Conservation (phyloP, 768 basidiomycete species). For the Daedalea quercina region DNA sequence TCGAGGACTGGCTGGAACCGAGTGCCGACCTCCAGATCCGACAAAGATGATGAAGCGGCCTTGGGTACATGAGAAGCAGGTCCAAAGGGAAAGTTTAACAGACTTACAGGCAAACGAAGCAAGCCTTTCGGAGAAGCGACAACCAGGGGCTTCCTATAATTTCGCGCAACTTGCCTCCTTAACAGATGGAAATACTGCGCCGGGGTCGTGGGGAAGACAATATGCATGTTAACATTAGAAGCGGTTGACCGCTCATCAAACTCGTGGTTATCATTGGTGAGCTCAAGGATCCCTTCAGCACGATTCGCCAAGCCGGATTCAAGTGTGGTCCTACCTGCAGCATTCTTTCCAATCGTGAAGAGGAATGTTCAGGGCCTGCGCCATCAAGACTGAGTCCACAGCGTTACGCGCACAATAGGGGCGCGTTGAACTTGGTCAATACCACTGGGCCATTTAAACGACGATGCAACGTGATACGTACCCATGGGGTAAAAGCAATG, state of each 20-base stretch:
- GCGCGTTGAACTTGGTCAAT: no score
- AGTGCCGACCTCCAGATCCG: slow-evolving; percentile 53
- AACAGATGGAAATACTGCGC: slow-evolving; percentile 92
- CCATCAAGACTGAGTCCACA: slow-evolving; percentile 53
- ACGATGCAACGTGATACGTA: slow-evolving; percentile 4
- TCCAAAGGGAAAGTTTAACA: slow-evolving; percentile 17
- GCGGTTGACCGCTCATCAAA: slow-evolving; percentile 20
- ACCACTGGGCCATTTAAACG: neutral
- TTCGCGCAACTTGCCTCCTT: slow-evolving; percentile 77
- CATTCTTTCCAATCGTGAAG: slow-evolving; percentile 82
- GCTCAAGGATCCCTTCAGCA: slow-evolving; percentile 31
- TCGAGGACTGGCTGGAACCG: slow-evolving; percentile 63
- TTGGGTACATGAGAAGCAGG: slow-evolving; percentile 21
- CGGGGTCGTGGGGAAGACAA: slow-evolving; percentile 82
- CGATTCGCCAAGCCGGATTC: neutral
- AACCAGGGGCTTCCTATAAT: slow-evolving; percentile 82
- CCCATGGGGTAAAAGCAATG: slow-evolving; percentile 84
- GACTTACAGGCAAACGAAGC: slow-evolving; percentile 58
- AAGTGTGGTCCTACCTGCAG: slow-evolving; percentile 46
- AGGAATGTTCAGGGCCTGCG: slow-evolving; percentile 91
- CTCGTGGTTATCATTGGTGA: slow-evolving; percentile 66
- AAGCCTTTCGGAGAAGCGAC: slow-evolving; percentile 84
- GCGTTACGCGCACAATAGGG: no score
- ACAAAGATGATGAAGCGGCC: slow-evolving; percentile 67
- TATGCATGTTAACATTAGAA: slow-evolving; percentile 74